Evolutionary conservation across 169 alveolate genomes (phyloP).

Genomic region (Eimeria nieschulzi): DNA sequence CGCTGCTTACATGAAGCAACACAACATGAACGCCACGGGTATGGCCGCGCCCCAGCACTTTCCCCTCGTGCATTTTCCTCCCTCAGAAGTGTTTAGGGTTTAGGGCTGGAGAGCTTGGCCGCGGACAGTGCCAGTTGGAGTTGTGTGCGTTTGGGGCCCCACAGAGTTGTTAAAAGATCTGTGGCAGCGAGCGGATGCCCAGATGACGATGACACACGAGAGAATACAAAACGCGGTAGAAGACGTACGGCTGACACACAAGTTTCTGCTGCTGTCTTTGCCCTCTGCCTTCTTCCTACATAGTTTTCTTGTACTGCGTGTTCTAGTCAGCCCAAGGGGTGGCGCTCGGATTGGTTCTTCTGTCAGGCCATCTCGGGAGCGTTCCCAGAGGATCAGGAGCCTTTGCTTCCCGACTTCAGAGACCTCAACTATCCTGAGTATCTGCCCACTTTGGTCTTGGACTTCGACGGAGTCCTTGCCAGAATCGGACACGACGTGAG

Average conservation of each 20-base stretch:
- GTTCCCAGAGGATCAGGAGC: constrained; percentile 77
- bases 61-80: background rate
- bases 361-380: constrained; percentile 11
- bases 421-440: constrained; percentile 90
- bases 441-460: constrained; percentile 92
- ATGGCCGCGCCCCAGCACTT: background rate
- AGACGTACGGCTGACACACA: background rate
- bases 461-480: constrained; percentile 89
- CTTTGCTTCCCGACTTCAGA: constrained; percentile 89
- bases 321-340: no score
- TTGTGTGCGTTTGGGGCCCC: background rate
- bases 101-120: background rate
- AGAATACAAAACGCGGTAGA: constrained; percentile 33
- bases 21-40: constrained; percentile 20
- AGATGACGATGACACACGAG: constrained; percentile 19
- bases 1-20: constrained; percentile 19
- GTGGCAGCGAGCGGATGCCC: constrained; percentile 32
- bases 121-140: no score
- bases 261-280: no score
- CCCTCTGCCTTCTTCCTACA: no score
- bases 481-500: constrained; percentile 86
- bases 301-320: no score
- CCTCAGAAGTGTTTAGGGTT: background rate
- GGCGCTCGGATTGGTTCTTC: background rate
- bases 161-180: constrained; percentile 20